Percentiles rank a stretch among this genome's conserved stretches.
Evolutionary conservation across 495 filamentous ascomycete species (phyloP).

Genomic region (Trypethelium eluteriae): DNA sequence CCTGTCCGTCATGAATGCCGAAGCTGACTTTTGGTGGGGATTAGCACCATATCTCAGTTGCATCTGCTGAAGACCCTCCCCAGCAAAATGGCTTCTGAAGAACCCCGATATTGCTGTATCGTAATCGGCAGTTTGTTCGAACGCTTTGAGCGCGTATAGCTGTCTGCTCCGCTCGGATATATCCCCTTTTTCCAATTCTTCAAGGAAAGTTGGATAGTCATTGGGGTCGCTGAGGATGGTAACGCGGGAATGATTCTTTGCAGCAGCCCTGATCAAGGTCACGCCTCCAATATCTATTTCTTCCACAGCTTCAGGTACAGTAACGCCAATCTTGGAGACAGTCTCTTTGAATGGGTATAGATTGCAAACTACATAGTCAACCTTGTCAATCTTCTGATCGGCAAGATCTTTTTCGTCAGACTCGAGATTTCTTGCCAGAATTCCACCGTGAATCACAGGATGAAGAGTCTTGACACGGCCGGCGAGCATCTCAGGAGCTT

Average conservation of each 20-base stretch:
- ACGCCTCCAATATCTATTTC: constrained; percentile 98
- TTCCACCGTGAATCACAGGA: constrained; percentile 79
- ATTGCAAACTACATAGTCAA: constrained; percentile 98
- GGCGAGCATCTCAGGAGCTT: constrained; percentile 95
- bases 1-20: constrained; percentile 64
- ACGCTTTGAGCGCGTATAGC: constrained; percentile 87
- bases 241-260: constrained; percentile 93
- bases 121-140: constrained; percentile 97
- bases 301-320: constrained; percentile 90
- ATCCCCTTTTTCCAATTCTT: constrained; percentile 77
- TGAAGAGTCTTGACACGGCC: constrained; percentile 97
- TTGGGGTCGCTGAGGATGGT: constrained; percentile 88
- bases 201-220: constrained; percentile 89
- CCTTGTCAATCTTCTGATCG: constrained; percentile 92
- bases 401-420: constrained; percentile 95
- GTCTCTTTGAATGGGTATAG: constrained; percentile 98
- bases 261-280: constrained; percentile 88
- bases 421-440: constrained; percentile 84
- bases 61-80: constrained; percentile 72
- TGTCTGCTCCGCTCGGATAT: constrained; percentile 76
- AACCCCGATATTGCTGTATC: constrained; percentile 90
- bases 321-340: constrained; percentile 91
- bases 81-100: constrained; percentile 93
- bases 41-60: constrained; percentile 90
- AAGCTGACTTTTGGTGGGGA: constrained; percentile 93